Base-by-base conservation (phyloP, 768 basidiomycete genomes). In the Auricularia heimuer region DNA sequence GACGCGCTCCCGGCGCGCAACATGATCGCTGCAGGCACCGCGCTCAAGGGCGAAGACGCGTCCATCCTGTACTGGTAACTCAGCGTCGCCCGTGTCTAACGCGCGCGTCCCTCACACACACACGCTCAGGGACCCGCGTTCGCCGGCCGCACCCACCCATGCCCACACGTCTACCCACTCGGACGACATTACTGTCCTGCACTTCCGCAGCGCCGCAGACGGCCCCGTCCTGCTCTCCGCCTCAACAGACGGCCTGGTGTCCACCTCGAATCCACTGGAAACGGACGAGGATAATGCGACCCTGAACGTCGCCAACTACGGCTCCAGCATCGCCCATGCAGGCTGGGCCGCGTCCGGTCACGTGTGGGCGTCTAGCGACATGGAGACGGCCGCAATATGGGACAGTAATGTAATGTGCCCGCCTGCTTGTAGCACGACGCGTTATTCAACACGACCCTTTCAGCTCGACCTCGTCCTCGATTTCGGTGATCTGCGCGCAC, bases 341-440 rank as follows among this genome's bases (percentile, higher is more conserved):
- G 92, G 87, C 1, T 90, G 86, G 88, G 81, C 83, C 62, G 71
- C 77, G 21, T 18, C 39, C 66, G 67, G 71, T 21, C 76, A 73
- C 60, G 78, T 94, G 7, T 97, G 94, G 93, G 89, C 88, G 29
- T 82, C 85, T 11, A 94, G 92, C 68, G 95, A 97, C 76, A 97
- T 97, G 94, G 94, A 98, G 74, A 93, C 90, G 0, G 89, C 95
- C 68, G 89, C 89, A 64, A 80, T 84, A 14, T 98, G 94, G 95
- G 83, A 86, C 34, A 75, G 75, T 60, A 89, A 92, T 75, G 90
- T 88, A 66, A 36, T 73, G 36, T 24, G 54, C 39, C 8, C 12
- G 8, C 8, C 39, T 1, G 39, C 39, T 7, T 42, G 8, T 24
- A 12, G 8, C 39, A 33, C 47, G 21, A 45, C 36, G 36, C 34